These are phyloP conservation scores for Candida silvatica DNA, from an alignment of 805 yeast genomes.

Conservation along the genomic window DNA sequence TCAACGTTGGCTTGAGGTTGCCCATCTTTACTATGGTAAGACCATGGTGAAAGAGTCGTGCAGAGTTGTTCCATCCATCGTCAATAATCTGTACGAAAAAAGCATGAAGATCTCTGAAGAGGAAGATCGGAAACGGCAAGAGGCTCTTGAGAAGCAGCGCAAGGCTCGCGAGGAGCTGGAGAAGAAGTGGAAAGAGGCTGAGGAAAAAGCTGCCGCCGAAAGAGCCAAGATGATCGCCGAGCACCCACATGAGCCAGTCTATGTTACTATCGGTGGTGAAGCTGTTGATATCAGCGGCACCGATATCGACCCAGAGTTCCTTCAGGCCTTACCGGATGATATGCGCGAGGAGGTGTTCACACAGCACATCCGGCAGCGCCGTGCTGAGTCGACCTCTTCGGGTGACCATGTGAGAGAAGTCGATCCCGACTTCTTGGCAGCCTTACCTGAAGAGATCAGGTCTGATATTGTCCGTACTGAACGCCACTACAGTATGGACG, in stretches of 20 bases:
- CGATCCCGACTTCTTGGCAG: conserved; percentile 73
- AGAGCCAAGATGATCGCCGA: conserved; percentile 9
- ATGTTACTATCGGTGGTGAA: conserved; percentile 66
- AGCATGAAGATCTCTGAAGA: conserved; percentile 32
- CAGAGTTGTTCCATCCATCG: conserved; percentile 32
- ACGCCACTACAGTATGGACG: conserved; percentile 14
- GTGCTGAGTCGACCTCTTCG: conserved; percentile 41
- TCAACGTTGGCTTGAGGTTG: conserved; percentile 62
- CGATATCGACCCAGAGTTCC: conserved; percentile 85
- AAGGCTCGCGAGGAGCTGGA: conserved; percentile 25
- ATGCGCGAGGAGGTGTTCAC: conserved; percentile 89
- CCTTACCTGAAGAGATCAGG: conserved; percentile 50
- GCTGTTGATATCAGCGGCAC: conserved; percentile 83
- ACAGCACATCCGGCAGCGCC: conserved; percentile 71
- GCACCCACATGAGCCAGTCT: conserved; percentile 38
- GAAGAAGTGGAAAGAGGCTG: conserved; percentile 14
- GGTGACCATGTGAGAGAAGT: conserved; percentile 51
- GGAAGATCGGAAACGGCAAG: conserved; percentile 19
- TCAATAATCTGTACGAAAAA: conserved; percentile 38
- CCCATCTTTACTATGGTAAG: conserved; percentile 41
- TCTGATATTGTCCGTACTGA: conserved; percentile 20
- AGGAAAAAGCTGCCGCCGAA: conserved; percentile 16
- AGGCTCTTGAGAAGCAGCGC: conserved; percentile 20
- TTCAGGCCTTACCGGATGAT: conserved; percentile 85
- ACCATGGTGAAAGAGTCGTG: conserved; percentile 24